phyloP scores from a whole-genome alignment of 805 yeast genomes.

The Monosporozyma aerobia region DNA sequence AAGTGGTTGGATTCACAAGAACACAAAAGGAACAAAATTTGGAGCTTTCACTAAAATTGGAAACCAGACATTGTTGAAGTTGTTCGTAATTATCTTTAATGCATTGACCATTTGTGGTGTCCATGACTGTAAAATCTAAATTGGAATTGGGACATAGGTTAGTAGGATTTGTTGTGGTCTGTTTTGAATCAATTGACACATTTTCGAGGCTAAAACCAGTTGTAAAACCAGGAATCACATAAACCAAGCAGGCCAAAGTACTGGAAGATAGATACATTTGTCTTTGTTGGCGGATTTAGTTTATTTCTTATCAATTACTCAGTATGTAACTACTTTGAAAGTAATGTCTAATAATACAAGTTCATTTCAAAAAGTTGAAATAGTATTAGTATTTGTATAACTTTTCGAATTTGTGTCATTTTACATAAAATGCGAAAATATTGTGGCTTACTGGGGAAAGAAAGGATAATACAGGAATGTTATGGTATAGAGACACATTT shows the following conservation, averaged over 20 bases:
- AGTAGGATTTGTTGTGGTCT: not conserved
- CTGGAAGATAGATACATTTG: not conserved
- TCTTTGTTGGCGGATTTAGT: not conserved
- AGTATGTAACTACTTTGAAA: not conserved
- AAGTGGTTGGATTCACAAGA: slow-evolving; percentile 5
- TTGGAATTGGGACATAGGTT: not conserved
- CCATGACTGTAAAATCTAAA: not conserved
- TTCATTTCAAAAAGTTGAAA: not conserved
- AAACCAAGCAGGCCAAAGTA: not conserved
- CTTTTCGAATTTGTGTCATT: not conserved
- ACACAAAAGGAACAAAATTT: slow-evolving; percentile 14
- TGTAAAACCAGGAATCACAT: not conserved
- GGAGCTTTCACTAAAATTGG: not conserved
- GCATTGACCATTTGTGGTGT: not conserved
- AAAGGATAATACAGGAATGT: not conserved
- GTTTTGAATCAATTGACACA: not conserved
- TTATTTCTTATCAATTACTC: not conserved
- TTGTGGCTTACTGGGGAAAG: not conserved
- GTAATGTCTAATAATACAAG: not conserved
- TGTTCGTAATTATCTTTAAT: not conserved
- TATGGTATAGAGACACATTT: not conserved
- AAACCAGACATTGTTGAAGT: not conserved
- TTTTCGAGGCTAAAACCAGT: not conserved
- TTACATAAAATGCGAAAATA: not conserved
- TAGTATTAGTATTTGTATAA: not conserved